Percentiles rank a stretch among this genome's conserved stretches.
These are phyloP conservation scores for Alisma plantagoaquatica DNA, from an alignment of 106 monocot species.

Conservation along the genomic window DNA sequence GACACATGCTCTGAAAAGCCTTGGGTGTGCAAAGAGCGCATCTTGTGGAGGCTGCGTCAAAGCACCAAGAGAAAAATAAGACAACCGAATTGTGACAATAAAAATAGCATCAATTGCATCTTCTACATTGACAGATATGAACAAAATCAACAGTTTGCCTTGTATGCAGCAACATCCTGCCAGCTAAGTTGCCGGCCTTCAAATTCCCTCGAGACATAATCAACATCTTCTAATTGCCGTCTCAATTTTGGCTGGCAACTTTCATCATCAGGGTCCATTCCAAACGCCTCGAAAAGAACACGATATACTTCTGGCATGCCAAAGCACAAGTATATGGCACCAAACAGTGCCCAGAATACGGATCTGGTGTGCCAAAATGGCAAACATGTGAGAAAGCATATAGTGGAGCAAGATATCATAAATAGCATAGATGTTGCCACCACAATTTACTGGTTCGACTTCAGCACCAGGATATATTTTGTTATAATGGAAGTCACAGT, in stretches of 20 bases:
- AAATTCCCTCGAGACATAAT: slow-evolving; percentile 93
- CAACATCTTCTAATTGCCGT: slow-evolving; percentile 87
- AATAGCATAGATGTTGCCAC: no score
- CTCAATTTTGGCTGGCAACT: slow-evolving; percentile 86
- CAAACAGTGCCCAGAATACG: slow-evolving; percentile 97
- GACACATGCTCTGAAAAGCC: slow-evolving; percentile 94
- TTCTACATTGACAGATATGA: no score
- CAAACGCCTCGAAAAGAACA: slow-evolving; percentile 91
- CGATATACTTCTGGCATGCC: slow-evolving; percentile 98
- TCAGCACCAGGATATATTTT: no score
- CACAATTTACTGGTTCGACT: no score
- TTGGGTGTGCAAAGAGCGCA: slow-evolving; percentile 91
- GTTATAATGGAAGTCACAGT: no score
- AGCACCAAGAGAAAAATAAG: background rate
- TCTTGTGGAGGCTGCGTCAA: slow-evolving; percentile 83
- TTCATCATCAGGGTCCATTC: slow-evolving; percentile 95
- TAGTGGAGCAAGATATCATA: no score
- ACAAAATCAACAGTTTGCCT: slow-evolving; percentile 25
- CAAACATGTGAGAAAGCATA: no score
- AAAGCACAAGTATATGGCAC: slow-evolving; percentile 93
- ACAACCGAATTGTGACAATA: no score
- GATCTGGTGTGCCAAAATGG: no score
- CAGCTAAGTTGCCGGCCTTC: slow-evolving; percentile 71
- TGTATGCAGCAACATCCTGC: slow-evolving; percentile 88
- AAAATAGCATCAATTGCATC: no score